Base-by-base conservation (phyloP, 2,329 filamentous ascomycete genomes). In the Penicillium frequentans region DNA sequence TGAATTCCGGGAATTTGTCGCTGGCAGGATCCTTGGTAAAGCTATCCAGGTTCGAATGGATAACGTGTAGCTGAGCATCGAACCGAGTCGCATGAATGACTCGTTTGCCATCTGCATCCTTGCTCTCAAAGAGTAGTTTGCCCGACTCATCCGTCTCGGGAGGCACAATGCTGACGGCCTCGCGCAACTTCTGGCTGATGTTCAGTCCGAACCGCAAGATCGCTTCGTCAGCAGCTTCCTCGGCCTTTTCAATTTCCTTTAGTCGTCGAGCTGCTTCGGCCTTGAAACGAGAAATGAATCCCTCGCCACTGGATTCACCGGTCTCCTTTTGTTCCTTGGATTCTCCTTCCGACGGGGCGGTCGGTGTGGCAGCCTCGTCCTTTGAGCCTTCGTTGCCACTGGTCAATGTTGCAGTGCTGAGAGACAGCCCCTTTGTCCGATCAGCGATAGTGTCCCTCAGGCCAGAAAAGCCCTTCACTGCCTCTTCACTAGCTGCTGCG, bases 141-240 rank as follows among this genome's bases (percentile, higher is more conserved):
- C 73, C 81, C n/a, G 59, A 75, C 75, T 52, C 79, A 79, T 64
- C 84, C 73, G 46, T 75, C 73, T 48, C 79, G 0, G 91, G 91
- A 0, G 93, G 90, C 16, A 91, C 88, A 66, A 99, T 91, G 52
- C 85, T 91, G 55, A 99, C 90, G 50, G 95, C 95, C 64, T 99
- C 93, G 52, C 88, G 86, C 60, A 99, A 80, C 77, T 96, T 98
- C 75, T 93, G 90, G 37, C 91, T 85, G 49, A 99, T 86, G 67
- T 95, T 97, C 57, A 87, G 86, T 23, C 95, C 95, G 68, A 98
- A 97, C 64, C 91, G 90, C 64, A 98, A 79, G 10, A 99, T 84
- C 0, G 95, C 95, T 74, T 98, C 95, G 73, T 99, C 95, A 8
- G 95, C 95, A 4, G 93, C 93, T 70, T 98, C 93, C 75, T 99